These are phyloP conservation scores for Ploettnerulaceae sp. DNA, from an alignment of 2,329 filamentous ascomycete genomes.

Conservation along the genomic window DNA sequence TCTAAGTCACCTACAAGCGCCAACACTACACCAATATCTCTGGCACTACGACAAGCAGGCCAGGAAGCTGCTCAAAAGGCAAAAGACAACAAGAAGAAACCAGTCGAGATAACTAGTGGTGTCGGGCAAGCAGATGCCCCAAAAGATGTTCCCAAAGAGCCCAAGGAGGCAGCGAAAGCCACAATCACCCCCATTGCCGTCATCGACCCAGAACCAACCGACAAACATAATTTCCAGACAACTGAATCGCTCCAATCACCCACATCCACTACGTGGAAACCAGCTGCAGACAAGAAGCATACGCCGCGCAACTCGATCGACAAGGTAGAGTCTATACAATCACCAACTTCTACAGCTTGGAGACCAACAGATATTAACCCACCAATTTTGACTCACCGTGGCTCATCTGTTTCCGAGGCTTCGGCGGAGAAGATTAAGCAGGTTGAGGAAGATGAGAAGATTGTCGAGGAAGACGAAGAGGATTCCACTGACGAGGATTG, in stretches of 20 bases:
- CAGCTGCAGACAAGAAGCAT: not conserved
- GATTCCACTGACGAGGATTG: conserved; percentile 10
- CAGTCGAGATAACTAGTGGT: conserved; percentile 18
- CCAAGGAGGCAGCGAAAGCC: conserved; percentile 6
- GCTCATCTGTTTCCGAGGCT: conserved; percentile 21
- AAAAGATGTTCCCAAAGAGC: conserved; percentile 6
- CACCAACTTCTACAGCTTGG: conserved; percentile 31
- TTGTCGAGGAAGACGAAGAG: conserved; percentile 32
- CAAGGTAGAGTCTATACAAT: conserved; percentile 25
- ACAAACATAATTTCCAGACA: conserved; percentile 12
- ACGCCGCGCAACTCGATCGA: conserved; percentile 10
- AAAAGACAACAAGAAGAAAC: conserved; percentile 49
- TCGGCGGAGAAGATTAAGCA: conserved; percentile 29
- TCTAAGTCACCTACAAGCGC: conserved; percentile 18
- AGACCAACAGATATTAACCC: conserved; percentile 23
- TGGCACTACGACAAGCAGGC: conserved; percentile 51
- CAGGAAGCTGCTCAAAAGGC: conserved; percentile 63
- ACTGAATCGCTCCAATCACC: conserved; percentile 28
- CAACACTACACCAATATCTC: conserved; percentile 28
- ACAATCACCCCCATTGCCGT: conserved; percentile 15
- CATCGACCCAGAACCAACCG: conserved; percentile 1
- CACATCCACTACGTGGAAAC: conserved; percentile 31
- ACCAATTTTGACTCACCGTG: conserved; percentile 23
- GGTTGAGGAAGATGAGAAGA: conserved; percentile 27
- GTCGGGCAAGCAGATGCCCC: conserved; percentile 21